These are phyloP conservation scores for Linnemannia elongata DNA, from an alignment of 192 early-diverging fungal species.

Conservation along the genomic window DNA sequence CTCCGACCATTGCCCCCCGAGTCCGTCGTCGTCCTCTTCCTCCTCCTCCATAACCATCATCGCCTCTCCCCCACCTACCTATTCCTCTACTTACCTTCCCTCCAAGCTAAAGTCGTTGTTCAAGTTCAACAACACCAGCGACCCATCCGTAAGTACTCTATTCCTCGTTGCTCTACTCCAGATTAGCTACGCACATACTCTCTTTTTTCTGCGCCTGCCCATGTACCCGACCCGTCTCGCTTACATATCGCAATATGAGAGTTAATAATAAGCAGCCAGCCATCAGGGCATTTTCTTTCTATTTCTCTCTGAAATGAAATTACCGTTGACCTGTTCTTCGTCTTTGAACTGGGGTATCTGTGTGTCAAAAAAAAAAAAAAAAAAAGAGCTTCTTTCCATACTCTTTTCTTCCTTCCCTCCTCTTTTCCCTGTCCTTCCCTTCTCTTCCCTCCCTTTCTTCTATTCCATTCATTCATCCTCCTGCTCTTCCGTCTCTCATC, in stretches of 20 bases:
- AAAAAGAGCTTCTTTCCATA: background rate
- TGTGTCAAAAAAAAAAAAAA: background rate
- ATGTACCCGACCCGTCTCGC: background rate
- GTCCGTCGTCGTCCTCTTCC: conserved; percentile 18
- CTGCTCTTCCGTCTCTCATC: background rate
- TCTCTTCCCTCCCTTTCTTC: background rate
- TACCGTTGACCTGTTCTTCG: background rate
- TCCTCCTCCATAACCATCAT: conserved; percentile 36
- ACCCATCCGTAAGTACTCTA: background rate
- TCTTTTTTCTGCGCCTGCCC: background rate
- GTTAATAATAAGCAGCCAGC: too few relatives aligned
- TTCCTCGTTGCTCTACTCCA: background rate
- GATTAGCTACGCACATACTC: background rate
- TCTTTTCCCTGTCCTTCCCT: background rate
- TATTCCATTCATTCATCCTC: background rate
- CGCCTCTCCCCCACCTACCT: conserved; percentile 39
- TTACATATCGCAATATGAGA: too few relatives aligned
- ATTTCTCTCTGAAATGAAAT: background rate
- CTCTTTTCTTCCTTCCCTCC: background rate
- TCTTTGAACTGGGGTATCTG: background rate
- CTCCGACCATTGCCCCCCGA: conserved; percentile 3
- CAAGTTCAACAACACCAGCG: conserved; percentile 17
- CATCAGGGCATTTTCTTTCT: too few relatives aligned
- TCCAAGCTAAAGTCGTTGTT: conserved; percentile 42
- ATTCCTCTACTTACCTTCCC: conserved; percentile 23